Evolutionary conservation across 2,329 filamentous ascomycete species (phyloP), one percentile per base, ranked within the genome.

Genomic region (Ophiostoma angusticollis): DNA sequence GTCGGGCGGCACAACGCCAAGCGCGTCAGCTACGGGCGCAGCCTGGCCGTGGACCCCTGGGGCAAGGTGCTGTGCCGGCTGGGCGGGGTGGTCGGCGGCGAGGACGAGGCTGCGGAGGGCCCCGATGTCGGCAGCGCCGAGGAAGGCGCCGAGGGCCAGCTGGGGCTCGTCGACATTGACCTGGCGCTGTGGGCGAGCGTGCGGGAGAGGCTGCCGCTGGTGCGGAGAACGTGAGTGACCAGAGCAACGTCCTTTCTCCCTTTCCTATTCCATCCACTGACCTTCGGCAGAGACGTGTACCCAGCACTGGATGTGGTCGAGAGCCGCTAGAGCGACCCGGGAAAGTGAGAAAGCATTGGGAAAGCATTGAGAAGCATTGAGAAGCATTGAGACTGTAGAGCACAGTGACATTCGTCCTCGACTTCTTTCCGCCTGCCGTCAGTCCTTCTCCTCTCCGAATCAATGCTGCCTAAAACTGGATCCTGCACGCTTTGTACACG

Each of bases 1-100:
- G 72, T 74, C 17, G 87, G 86, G 1, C 57, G 64, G 27, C 85
- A 67, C 47, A 81, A 82, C 51, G 68, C 22, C 4, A 41, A 47
- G 35, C 49, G 89, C 42, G 70, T 72, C 21, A 93, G 84, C 58
- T 94, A 91, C 60, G 89, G 89, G 0, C 80, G 84, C 55, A 84
- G 81, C 50, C 75, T 93, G 63, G 80, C 93, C 33, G 69, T 95
- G 19, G 80, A 84, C 55, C 87, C 89, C 0, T 94, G 86, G 85
- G 89, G 89, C 0, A 69, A 73, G 41, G 70, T 95, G 1, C 54
- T 84, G 29, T 69, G 78, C 4, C 68, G 80, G 52, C 66, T 79
- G 53, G 68, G 67, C 29, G 78, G 75, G 1, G 63, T 61, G 14
- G 59, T 56, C 11, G 54, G 59, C 41, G 63, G 65, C n/a, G 58